A percentile compares a stretch with the other conserved stretches of the same genome.
phyloP scores from a whole-genome alignment of 179 eudicot genomes.

The Spergularia azorica region DNA sequence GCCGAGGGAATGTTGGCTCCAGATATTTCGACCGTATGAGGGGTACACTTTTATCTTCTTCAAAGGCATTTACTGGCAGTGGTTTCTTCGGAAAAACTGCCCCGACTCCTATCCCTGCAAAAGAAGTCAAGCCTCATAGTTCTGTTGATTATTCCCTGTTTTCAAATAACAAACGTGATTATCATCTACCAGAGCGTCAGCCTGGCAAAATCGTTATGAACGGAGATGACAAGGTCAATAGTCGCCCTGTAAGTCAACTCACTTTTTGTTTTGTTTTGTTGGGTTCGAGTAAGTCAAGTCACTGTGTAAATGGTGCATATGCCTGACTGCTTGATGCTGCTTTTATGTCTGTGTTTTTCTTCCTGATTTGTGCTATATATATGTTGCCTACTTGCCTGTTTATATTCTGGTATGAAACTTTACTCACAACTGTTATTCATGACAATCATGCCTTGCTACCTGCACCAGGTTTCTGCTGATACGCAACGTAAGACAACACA shows the following conservation, averaged over 20 bases:
- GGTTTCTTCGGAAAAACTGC: slow-evolving; percentile 75
- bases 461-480: slow-evolving; percentile 67
- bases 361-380: too few species aligned
- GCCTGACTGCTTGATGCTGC: background rate
- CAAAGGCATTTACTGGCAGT: slow-evolving; percentile 79
- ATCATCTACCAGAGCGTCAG: slow-evolving; percentile 43
- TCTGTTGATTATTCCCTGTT: slow-evolving; percentile 47
- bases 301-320: background rate
- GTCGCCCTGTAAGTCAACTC: slow-evolving; percentile 62
- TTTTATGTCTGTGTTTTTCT: background rate
- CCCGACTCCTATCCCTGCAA: slow-evolving; percentile 41
- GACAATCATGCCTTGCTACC: background rate
- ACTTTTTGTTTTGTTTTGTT: background rate
- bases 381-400: background rate
- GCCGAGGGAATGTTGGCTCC: slow-evolving; percentile 67
- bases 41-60: slow-evolving; percentile 86
- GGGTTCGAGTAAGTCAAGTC: background rate
- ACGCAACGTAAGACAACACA: slow-evolving; percentile 62
- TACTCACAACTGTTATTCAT: background rate
- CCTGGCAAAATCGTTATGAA: slow-evolving; percentile 41
- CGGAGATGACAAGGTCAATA: slow-evolving; percentile 63
- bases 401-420: background rate
- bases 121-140: slow-evolving; percentile 61
- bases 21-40: slow-evolving; percentile 88
- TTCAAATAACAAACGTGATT: slow-evolving; percentile 57